Base-by-base conservation (phyloP, 176 grass and related monocot species). In the Luzula sylvatica region DNA sequence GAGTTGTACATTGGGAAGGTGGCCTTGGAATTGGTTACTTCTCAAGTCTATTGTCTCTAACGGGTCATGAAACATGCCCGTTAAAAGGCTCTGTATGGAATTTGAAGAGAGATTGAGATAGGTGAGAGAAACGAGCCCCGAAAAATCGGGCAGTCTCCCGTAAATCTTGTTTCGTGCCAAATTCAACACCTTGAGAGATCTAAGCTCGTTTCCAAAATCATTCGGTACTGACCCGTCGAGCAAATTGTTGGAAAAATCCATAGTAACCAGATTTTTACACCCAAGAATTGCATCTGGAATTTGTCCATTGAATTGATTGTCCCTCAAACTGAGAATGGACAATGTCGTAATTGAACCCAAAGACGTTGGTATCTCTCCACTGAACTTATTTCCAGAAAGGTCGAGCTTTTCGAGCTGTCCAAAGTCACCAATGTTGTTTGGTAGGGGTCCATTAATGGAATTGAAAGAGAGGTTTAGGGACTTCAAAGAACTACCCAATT, bases 61-160 rank as follows among this genome's bases (percentile, higher is more conserved):
- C 24, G 58, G 57, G 58, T 80, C 68, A 27, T 53, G 77, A 63
- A 96, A 86, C 32, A 64, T 74, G 6, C 64, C 74, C 0, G 25
- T 14, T 39, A 79, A 4, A 4, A 68, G 70, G 45, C 75, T 71
- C 5, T 49, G 24, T 16, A 96, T 29, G 7, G 41, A 43, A 71
- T 96, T 96, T 20, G 74, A 69, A 2, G 92, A 96, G 15, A 96
- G 55, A 68, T 96, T 90, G 65, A 96, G 85, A 39, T 77, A 74
- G 30, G 74, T 52, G 13, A 96, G 64, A 15, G 71, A 79, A 26
- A 22, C 46, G 11, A 96, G 72, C 5, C 64, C 74, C 18, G 68
- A 89, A 7, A 90, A 30, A 39, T 90, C 74, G 5, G 78, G 78
- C 62, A 95, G 58, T 39, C 57, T 67, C 3, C 83, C 74, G 38